Conservation (phyloP, 495 filamentous ascomycete species). For the Penicillium paradoxum region DNA sequence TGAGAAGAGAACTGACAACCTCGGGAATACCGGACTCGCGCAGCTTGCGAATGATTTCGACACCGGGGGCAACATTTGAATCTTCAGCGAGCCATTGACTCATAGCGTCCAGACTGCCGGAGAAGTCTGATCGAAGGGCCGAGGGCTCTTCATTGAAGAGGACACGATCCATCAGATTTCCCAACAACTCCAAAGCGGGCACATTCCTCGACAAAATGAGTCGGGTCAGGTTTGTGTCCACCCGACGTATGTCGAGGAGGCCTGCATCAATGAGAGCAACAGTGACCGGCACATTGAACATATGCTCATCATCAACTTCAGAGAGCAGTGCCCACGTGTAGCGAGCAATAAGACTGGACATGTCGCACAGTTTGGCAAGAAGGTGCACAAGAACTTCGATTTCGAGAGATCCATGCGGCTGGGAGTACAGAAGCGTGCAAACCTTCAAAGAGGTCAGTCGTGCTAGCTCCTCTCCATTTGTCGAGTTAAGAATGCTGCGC, state of each 20-base stretch:
- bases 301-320: conserved; percentile 62
- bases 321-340: conserved; percentile 62
- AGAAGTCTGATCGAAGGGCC: conserved; percentile 80
- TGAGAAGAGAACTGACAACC: conserved; percentile 40
- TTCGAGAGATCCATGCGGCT: conserved; percentile 56
- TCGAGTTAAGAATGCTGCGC: conserved; percentile 44
- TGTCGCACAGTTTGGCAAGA: conserved; percentile 72
- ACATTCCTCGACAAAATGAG: conserved; percentile 63
- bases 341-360: conserved; percentile 69
- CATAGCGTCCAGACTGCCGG: conserved; percentile 71
- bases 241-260: conserved; percentile 71
- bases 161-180: conserved; percentile 67
- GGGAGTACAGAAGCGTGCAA: conserved; percentile 61
- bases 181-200: conserved; percentile 68
- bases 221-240: conserved; percentile 72
- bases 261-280: conserved; percentile 66
- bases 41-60: conserved; percentile 69
- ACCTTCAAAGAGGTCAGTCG: conserved; percentile 64
- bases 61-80: conserved; percentile 55
- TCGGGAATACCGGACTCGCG: conserved; percentile 56
- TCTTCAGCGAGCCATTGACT: conserved; percentile 78
- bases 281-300: conserved; percentile 75
- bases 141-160: conserved; percentile 70
- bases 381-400: conserved; percentile 80
- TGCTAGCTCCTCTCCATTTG: conserved; percentile 60